Evolutionary conservation across 2,329 filamentous ascomycete species (phyloP).

Genomic region (Diplodia corticola): DNA sequence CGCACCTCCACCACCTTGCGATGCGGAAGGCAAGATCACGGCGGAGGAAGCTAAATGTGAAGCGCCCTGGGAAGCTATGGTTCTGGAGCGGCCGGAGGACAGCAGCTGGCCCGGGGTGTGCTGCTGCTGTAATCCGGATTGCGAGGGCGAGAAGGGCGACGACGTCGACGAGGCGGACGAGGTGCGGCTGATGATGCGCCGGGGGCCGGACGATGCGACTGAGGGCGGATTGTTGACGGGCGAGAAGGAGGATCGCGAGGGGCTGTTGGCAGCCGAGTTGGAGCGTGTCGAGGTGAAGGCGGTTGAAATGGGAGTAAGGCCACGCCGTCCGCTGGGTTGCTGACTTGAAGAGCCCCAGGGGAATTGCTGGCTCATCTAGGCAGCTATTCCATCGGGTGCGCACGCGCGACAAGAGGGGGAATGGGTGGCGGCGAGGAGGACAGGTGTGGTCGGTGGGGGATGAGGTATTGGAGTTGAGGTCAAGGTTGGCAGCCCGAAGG

Average conservation of each 20-base stretch:
- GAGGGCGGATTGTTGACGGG: constrained; percentile 54
- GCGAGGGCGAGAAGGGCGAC: constrained; percentile 56
- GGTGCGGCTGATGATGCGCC: constrained; percentile 54
- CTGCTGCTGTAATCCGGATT: constrained; percentile 55
- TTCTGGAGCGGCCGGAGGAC: constrained; percentile 57
- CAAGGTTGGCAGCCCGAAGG: constrained; percentile 22
- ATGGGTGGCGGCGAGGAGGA: constrained; percentile 27
- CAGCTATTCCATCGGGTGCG: constrained; percentile 44
- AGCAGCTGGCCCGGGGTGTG: constrained; percentile 53
- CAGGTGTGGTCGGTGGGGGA: constrained; percentile 25
- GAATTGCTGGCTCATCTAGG: constrained; percentile 55
- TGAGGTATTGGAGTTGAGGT: constrained; percentile 19
- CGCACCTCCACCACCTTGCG: constrained; percentile 53
- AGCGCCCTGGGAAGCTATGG: constrained; percentile 54
- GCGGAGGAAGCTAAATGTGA: constrained; percentile 58
- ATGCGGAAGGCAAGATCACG: constrained; percentile 52
- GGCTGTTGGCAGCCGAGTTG: constrained; percentile 51
- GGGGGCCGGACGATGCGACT: constrained; percentile 47
- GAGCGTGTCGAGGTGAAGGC: constrained; percentile 46
- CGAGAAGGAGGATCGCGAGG: constrained; percentile 53
- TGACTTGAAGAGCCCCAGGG: constrained; percentile 58
- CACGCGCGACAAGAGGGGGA: constrained; percentile 30
- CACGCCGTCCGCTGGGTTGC: constrained; percentile 57
- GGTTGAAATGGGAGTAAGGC: constrained; percentile 60
- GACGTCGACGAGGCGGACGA: constrained; percentile 57